phyloP scores from a whole-genome alignment of 495 filamentous ascomycete species.

The Podospora pseudopauciseta region DNA sequence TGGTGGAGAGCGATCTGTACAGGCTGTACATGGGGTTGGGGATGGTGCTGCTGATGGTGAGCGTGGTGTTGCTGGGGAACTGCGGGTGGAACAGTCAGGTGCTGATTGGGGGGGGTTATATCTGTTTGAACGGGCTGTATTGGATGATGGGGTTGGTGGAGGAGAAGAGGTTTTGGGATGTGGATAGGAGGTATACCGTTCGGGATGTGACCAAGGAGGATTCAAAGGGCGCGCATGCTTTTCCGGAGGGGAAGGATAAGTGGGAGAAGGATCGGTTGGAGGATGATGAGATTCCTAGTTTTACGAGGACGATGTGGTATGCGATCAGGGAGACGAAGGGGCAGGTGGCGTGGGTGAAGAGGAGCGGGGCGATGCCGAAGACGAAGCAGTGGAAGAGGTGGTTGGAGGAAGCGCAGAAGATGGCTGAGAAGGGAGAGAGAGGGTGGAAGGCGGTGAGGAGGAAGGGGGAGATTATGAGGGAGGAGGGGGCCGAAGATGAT shows the following conservation, averaged over 20 bases:
- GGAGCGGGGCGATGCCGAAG: conserved; percentile 45
- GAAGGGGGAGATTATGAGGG: conserved; percentile 48
- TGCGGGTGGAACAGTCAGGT: conserved; percentile 58
- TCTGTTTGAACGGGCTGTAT: conserved; percentile 58
- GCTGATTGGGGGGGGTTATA: conserved; percentile 54
- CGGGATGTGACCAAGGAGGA: conserved; percentile 39
- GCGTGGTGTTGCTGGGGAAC: conserved; percentile 60
- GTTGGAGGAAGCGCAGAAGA: conserved; percentile 47
- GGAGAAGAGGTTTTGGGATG: conserved; percentile 48
- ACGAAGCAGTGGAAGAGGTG: conserved; percentile 52
- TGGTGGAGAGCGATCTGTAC: conserved; percentile 37
- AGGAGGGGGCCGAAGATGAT: conserved; percentile 16
- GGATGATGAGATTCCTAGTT: conserved; percentile 40
- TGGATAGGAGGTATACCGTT: conserved; percentile 41
- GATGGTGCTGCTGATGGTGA: conserved; percentile 59
- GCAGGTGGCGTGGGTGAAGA: conserved; percentile 47
- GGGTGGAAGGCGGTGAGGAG: conserved; percentile 48
- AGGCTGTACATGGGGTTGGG: conserved; percentile 54
- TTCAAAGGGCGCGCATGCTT: conserved; percentile 30
- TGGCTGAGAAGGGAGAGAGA: conserved; percentile 30
- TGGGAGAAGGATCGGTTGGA: conserved; percentile 24
- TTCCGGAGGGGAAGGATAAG: conserved; percentile 31
- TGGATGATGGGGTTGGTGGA: conserved; percentile 53
- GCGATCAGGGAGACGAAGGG: conserved; percentile 49
- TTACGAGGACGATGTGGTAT: conserved; percentile 55